Percentiles rank a stretch among this genome's conserved stretches.
phyloP scores from a whole-genome alignment of 176 grass and related monocot species.

The Phyllostachys edulis region DNA sequence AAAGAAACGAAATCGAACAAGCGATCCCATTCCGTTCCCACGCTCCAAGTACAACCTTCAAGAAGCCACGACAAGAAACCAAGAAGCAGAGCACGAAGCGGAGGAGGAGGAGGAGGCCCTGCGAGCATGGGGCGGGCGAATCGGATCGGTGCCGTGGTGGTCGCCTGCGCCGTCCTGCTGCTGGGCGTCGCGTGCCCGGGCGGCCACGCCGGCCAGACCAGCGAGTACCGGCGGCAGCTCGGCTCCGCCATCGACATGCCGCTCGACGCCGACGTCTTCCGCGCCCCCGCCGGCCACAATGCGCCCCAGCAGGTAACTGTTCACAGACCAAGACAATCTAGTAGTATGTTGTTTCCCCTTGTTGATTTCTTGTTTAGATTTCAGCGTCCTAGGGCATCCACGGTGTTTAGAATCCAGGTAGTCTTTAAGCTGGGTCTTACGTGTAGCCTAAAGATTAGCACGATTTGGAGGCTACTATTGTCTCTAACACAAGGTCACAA shows the following conservation, averaged over 20 bases:
- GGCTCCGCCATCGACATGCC: conserved; percentile 80
- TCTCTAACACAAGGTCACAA: too few relatives aligned
- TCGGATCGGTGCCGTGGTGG: conserved; percentile 12
- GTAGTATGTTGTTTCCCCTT: background rate
- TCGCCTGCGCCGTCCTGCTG: background rate
- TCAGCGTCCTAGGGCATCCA: background rate
- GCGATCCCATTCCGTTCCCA: conserved; percentile 31
- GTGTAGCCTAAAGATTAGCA: too few relatives aligned
- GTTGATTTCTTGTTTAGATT: background rate
- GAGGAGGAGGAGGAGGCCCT: background rate
- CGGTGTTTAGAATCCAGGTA: too few relatives aligned
- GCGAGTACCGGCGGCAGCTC: conserved; percentile 54
- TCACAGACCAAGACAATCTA: background rate
- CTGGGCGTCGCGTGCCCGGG: conserved; percentile 22
- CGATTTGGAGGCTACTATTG: too few relatives aligned
- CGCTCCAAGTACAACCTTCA: conserved; percentile 6
- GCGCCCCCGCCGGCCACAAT: conserved; percentile 59
- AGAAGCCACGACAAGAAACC: conserved; percentile 6
- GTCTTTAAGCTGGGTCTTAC: too few relatives aligned
- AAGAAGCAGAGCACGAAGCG: background rate
- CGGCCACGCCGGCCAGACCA: conserved; percentile 41
- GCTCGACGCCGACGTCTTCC: conserved; percentile 77
- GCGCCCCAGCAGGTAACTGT: conserved; percentile 69
- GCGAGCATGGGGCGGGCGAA: conserved; percentile 1
- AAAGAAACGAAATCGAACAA: background rate